Percentiles rank a stretch among this genome's conserved stretches.
Conservation (phyloP, 2,329 filamentous ascomycete species). For the Teratosphaeria nubilosa region DNA sequence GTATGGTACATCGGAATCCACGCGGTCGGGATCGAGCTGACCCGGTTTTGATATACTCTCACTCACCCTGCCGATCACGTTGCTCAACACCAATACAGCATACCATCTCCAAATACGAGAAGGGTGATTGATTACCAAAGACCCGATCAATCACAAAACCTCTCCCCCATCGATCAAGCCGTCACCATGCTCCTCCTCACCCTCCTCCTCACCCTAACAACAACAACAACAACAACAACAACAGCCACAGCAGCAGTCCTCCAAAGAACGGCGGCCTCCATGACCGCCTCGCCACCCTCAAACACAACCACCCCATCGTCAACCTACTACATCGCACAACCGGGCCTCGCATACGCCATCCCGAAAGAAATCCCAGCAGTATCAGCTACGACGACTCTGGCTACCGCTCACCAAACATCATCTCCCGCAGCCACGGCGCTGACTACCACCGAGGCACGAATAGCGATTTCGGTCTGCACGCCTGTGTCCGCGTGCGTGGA, state of each 20-base stretch:
- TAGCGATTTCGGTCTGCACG: not conserved
- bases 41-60: not conserved
- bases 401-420: not conserved
- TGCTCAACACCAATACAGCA: no score
- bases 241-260: not conserved
- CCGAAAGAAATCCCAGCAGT: not conserved
- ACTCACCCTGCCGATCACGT: not conserved
- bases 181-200: no score
- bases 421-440: not conserved
- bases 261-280: not conserved
- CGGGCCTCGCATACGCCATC: not conserved
- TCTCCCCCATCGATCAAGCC: no score
- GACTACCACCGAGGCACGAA: not conserved
- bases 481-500: conserved; percentile 4
- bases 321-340: not conserved
- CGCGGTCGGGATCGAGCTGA: not conserved
- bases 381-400: not conserved
- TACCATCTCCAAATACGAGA: no score
- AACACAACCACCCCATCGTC: not conserved
- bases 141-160: no score
- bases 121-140: no score
- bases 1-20: not conserved
- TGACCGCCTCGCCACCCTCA: not conserved
- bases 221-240: not conserved
- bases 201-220: not conserved